These are phyloP conservation scores for Zygnema cylindricum DNA, from an alignment of 139 green algal genomes.

Conservation along the genomic window DNA sequence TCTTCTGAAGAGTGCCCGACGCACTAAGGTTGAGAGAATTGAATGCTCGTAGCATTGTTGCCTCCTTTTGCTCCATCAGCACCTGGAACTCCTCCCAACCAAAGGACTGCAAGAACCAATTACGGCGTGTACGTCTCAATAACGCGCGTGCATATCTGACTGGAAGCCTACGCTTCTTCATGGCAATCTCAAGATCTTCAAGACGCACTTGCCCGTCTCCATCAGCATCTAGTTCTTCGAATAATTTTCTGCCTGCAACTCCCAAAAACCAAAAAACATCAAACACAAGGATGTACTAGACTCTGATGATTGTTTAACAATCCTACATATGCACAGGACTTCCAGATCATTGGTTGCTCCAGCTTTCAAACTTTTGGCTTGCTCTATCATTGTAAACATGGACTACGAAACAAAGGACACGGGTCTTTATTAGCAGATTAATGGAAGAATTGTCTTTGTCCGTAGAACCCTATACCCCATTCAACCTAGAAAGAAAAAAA, in stretches of 20 bases:
- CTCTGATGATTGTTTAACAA: no score
- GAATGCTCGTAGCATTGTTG: constrained; percentile 71
- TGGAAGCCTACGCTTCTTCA: constrained; percentile 69
- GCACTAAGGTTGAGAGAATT: constrained; percentile 66
- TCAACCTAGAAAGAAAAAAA: no score
- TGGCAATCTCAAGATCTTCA: constrained; percentile 70
- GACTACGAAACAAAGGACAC: no score
- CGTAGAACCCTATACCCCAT: no score
- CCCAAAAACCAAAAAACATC: no score
- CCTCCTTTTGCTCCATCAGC: constrained; percentile 72
- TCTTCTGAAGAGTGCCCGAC: constrained; percentile 63
- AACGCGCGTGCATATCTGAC: constrained; percentile 67
- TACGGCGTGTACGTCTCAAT: constrained; percentile 61
- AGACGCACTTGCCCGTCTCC: constrained; percentile 67
- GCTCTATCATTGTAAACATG: no score
- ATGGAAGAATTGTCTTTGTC: no score
- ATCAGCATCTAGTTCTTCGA: constrained; percentile 71
- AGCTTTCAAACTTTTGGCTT: no score
- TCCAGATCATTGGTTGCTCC: no score
- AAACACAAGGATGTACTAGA: no score
- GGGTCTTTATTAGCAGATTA: no score
- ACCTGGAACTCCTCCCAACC: constrained; percentile 74
- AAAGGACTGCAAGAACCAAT: constrained; percentile 60
- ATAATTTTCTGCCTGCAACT: constrained; percentile 65
- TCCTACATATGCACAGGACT: no score